Percentiles rank a stretch among this genome's conserved stretches.
Conservation (phyloP, 2,329 filamentous ascomycete genomes). For the Sclerotinia trifoliorum region DNA sequence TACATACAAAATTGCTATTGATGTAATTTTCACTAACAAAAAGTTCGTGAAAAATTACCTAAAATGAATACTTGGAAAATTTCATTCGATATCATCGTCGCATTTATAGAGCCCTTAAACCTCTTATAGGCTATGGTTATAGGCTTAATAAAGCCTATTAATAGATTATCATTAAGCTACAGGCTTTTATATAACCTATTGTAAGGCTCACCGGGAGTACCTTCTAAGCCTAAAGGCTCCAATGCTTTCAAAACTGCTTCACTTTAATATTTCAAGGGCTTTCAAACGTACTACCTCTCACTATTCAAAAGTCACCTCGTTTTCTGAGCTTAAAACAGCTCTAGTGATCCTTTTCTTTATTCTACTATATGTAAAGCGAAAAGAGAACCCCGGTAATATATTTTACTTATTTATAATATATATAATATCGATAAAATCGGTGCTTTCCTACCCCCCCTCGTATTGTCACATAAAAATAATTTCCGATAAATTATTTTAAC, state of each 20-base stretch:
- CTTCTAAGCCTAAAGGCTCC: not conserved
- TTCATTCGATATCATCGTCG: not conserved
- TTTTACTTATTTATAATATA: not conserved
- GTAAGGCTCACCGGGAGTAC: not conserved
- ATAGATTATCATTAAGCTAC: too few species aligned
- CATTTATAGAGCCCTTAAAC: not conserved
- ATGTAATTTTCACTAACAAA: not conserved
- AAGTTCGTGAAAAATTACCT: not conserved
- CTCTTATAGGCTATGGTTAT: not conserved
- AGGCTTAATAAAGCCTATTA: not conserved
- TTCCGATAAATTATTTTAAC: not conserved
- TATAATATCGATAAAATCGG: not conserved
- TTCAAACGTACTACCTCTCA: not conserved
- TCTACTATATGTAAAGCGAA: not conserved
- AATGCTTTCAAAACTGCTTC: not conserved
- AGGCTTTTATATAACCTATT: not conserved
- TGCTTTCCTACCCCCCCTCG: not conserved
- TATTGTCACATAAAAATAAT: not conserved
- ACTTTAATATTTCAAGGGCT: not conserved
- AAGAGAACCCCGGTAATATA: not conserved
- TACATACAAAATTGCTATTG: not conserved
- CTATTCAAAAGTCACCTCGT: not conserved
- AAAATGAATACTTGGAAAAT: not conserved
- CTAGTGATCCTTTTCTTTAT: not conserved
- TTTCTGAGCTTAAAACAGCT: not conserved